Conservation (phyloP, 2,329 filamentous ascomycete genomes). For the Cercospora brassicicola region DNA sequence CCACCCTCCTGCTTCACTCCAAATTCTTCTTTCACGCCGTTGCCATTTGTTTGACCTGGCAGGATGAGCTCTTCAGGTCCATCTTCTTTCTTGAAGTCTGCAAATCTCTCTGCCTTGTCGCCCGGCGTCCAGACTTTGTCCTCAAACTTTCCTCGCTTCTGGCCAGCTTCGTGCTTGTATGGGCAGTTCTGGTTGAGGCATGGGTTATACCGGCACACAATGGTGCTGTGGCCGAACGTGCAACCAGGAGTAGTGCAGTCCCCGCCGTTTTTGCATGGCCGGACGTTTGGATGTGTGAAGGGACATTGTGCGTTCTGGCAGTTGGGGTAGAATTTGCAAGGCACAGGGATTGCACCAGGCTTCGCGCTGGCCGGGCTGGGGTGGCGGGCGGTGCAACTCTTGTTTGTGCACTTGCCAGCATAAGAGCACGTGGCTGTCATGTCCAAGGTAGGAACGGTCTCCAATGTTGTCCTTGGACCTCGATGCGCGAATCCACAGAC, state of each 20-base stretch:
- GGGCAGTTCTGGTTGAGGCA: conserved; percentile 86
- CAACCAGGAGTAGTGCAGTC: conserved; percentile 80
- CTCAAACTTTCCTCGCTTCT: conserved; percentile 74
- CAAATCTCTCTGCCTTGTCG: conserved; percentile 33
- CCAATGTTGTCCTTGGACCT: conserved; percentile 69
- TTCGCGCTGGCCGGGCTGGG: conserved; percentile 82
- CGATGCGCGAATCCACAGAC: conserved; percentile 94
- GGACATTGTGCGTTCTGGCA: conserved; percentile 87
- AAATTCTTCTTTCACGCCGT: conserved; percentile 9
- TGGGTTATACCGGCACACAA: conserved; percentile 84
- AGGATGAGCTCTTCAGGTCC: conserved; percentile 39
- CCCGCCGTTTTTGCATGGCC: conserved; percentile 84
- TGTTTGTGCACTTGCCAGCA: conserved; percentile 91
- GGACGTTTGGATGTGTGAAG: conserved; percentile 85
- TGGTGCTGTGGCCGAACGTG: conserved; percentile 85
- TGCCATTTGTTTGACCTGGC: conserved; percentile 30
- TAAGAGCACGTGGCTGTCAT: conserved; percentile 77
- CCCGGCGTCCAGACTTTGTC: conserved; percentile 86
- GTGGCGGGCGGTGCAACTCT: conserved; percentile 87
- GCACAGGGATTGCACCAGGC: conserved; percentile 79
- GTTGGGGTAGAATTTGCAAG: conserved; percentile 90
- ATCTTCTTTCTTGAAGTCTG: conserved; percentile 28
- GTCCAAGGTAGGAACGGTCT: conserved; percentile 73
- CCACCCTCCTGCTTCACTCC: conserved; percentile 4
- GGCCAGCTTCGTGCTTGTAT: conserved; percentile 88